Evolutionary conservation across 2,329 filamentous ascomycete genomes (phyloP), one percentile per base, ranked within the genome.

Genomic region (Cephalotrichum gorgonifer): DNA sequence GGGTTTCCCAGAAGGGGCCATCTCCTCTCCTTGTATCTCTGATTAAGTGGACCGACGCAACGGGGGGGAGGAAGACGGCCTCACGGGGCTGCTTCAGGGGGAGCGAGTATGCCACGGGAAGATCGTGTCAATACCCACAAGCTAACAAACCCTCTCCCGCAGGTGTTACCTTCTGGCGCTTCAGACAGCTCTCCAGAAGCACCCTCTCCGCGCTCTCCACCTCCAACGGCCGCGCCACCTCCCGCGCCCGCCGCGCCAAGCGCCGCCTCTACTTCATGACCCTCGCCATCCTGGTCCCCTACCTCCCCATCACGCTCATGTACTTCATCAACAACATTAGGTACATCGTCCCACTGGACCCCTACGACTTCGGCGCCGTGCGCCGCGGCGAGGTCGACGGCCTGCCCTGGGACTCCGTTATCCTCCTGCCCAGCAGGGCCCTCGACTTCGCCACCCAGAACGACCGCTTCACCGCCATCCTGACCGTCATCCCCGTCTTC

Each of bases 201-300:
- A 74, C 70, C 6, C 58, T 61, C 4, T 59, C 64, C 1, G 66
- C 67, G 3, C 56, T 77, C 43, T 30, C 46, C 15, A 57, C 57
- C 23, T 62, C 60, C 48, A 74, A 69, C 60, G 69, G 61, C 28
- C 53, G 62, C 5, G 68, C 68, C 8, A 62, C 61, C 4, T 54
- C 64, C 14, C 68, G 75, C 6, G 70, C 69, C 38, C 67, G 71
- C 42, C 69, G 75, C 2, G 69, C 75, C 8, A 69, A 69, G 41
- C 67, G 71, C 43, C 72, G 75, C 39, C 70, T 81, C 41, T 81
- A 79, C 60, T 64, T 74, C 53, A 76, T 80, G 71, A 68, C 72
- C 14, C 48, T 78, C 12, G 68, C 67, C 39, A 75, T 79, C 53
- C 58, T 80, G 1, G 54, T 72, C 3, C 67, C 75, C 3, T 79